Base-by-base conservation (phyloP, 2,329 filamentous ascomycete genomes). In the Alternaria gansuensis region DNA sequence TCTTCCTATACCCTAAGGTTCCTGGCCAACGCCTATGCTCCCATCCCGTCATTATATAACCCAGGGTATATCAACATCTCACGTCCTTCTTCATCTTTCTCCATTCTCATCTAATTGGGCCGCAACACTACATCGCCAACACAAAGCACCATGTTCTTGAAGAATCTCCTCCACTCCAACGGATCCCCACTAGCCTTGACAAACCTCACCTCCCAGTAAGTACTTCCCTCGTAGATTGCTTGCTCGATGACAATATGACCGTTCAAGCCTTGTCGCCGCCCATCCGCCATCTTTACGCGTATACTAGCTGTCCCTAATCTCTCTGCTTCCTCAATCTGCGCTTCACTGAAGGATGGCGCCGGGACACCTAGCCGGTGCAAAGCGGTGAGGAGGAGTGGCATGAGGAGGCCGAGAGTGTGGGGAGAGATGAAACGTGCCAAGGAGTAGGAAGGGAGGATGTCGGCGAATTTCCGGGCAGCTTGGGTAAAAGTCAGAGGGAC, bases 101-200 rank as follows among this genome's bases (percentile, higher is more conserved):
- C n/a, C 23, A 14, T 14, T 2, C 13, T 11, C 9, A 36, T 28
- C 60, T 63, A 75, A 54, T 60, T 63, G 33, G 76, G 75, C 62
- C 75, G 75, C 62, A 80, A 91, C 43, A 98, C 89, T 8, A 88
- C 92, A 74, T 97, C 92, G 73, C 91, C 91, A 79, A 93, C 96
- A 60, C 94, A 82, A 63, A 96, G 83, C 29, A 91, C 91, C n/a
- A 97, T 86, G 77, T 92, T 93, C 80, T 99, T 99, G 83, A 99
- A 99, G 75, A 99, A 92, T 33, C 95, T 84, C 60, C 95, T 87
- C 95, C 96, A 99, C 81, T 98, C 94, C 49, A 99, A 80, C 5
- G 95, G 95, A 81, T 99, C 95, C 5, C 95, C 95, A 80, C 97
- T 97, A 53, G 91, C 85, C 80, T 99, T 99, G 66, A 96, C 86